Percentiles rank a stretch among this genome's conserved stretches.
These are phyloP conservation scores for Bertia moriformis DNA, from an alignment of 2,329 filamentous ascomycete species.

Conservation along the genomic window DNA sequence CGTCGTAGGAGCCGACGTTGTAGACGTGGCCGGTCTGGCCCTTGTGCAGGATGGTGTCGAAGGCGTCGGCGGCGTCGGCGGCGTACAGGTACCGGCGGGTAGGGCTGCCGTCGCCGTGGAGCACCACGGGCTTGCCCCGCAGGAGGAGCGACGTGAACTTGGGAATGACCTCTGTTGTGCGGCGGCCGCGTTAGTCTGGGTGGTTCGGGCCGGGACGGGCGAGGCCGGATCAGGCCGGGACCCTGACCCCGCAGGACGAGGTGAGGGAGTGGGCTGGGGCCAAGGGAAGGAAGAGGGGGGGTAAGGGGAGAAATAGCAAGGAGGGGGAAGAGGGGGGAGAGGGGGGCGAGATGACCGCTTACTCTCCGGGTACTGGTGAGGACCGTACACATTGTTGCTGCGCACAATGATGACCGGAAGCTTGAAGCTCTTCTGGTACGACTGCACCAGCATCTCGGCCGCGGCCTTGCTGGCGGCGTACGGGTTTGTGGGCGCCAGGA, in stretches of 20 bases:
- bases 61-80: constrained; percentile 65
- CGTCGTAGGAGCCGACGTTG: constrained; percentile 67
- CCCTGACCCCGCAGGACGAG: not conserved
- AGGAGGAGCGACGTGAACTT: constrained; percentile 66
- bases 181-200: not conserved
- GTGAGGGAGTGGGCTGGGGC: constrained; percentile 2
- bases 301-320: not conserved
- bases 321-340: not conserved
- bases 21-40: constrained; percentile 64
- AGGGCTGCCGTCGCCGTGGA: constrained; percentile 65
- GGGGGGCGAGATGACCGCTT: constrained; percentile 23
- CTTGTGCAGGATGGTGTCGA: constrained; percentile 72
- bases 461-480: constrained; percentile 71
- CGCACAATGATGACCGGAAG: constrained; percentile 67
- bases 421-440: constrained; percentile 73
- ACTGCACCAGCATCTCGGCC: constrained; percentile 73
- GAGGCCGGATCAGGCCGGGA: no score
- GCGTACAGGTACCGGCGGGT: constrained; percentile 67
- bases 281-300: constrained; percentile 2
- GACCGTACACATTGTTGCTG: constrained; percentile 75
- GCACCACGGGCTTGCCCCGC: constrained; percentile 48
- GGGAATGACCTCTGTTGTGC: constrained; percentile 59
- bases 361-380: constrained; percentile 76
- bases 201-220: not conserved
- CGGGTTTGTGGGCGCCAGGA: constrained; percentile 67